Evolutionary conservation across 345 rosid genomes (phyloP).

Genomic region (Anastatica hierochuntica): DNA sequence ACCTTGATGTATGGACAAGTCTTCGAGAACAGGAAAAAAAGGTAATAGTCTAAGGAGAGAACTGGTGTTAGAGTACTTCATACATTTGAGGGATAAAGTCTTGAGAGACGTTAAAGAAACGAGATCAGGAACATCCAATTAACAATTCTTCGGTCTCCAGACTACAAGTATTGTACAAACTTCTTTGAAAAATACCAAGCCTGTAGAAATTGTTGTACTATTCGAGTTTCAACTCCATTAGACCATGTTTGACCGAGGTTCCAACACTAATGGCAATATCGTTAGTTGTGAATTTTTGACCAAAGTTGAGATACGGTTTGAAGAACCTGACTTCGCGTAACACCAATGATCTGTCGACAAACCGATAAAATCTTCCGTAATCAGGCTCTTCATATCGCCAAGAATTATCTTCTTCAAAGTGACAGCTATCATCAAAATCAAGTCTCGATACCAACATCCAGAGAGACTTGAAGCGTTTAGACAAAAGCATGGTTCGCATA

Average conservation of each 20-base stretch:
- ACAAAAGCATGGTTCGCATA: slow-evolving; percentile 3
- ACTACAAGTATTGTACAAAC: slow-evolving; percentile 8
- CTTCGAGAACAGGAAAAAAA: slow-evolving; percentile 17
- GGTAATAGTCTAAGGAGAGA: background rate
- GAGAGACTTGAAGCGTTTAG: slow-evolving; percentile 4
- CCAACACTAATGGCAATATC: background rate
- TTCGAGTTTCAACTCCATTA: background rate
- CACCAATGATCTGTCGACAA: slow-evolving; percentile 6
- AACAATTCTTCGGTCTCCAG: background rate
- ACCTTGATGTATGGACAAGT: background rate
- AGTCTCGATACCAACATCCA: slow-evolving; percentile 2
- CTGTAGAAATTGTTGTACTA: too few relatives aligned
- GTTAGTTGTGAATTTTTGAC: background rate
- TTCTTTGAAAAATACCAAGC: background rate
- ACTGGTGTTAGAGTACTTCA: background rate
- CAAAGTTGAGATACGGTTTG: background rate
- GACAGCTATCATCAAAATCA: slow-evolving; percentile 1
- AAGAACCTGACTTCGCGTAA: background rate
- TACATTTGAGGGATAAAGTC: background rate
- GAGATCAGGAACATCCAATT: slow-evolving; percentile 4
- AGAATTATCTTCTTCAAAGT: background rate
- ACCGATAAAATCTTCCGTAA: background rate
- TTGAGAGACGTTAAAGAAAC: slow-evolving; percentile 11
- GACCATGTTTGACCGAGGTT: slow-evolving; percentile 1
- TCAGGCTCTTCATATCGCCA: background rate